A percentile compares a stretch with the other conserved stretches of the same genome.
phyloP scores from a whole-genome alignment of 75 land plant genomes.

The Gnetum montanum region DNA sequence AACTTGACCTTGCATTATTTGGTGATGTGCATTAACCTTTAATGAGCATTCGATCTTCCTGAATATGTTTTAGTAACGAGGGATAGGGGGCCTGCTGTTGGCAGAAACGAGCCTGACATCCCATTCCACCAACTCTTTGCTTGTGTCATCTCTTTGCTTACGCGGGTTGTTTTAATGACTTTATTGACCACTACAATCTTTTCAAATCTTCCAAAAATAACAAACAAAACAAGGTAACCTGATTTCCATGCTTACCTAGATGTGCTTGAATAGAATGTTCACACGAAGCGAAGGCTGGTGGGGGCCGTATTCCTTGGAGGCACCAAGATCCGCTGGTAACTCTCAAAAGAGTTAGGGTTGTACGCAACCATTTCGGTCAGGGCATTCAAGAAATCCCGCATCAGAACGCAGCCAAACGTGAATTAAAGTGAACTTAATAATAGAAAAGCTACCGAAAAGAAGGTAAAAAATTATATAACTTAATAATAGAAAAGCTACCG shows the following conservation, averaged over 20 bases:
- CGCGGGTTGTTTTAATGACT: conserved; percentile 42
- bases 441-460: not conserved
- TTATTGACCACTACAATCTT: too few species aligned
- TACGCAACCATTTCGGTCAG: conserved; percentile 22
- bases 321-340: conserved; percentile 43
- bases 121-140: conserved; percentile 82
- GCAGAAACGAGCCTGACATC: conserved; percentile 74
- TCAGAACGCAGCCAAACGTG: conserved; percentile 39
- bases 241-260: conserved; percentile 44
- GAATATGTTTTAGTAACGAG: too few species aligned
- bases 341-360: conserved; percentile 38
- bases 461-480: too few species aligned
- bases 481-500: not conserved
- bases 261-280: conserved; percentile 48
- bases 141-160: conserved; percentile 78
- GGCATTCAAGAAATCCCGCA: conserved; percentile 37
- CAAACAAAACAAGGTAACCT: not conserved
- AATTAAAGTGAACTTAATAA: not conserved
- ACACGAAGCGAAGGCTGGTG: conserved; percentile 43
- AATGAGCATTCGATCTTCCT: too few species aligned
- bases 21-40: too few species aligned
- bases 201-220: conserved; percentile 19
- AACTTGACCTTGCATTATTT: too few species aligned
- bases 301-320: conserved; percentile 30
- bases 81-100: conserved; percentile 77